phyloP scores from a whole-genome alignment of 176 grass and related monocot genomes.

The Bromus sterilis region DNA sequence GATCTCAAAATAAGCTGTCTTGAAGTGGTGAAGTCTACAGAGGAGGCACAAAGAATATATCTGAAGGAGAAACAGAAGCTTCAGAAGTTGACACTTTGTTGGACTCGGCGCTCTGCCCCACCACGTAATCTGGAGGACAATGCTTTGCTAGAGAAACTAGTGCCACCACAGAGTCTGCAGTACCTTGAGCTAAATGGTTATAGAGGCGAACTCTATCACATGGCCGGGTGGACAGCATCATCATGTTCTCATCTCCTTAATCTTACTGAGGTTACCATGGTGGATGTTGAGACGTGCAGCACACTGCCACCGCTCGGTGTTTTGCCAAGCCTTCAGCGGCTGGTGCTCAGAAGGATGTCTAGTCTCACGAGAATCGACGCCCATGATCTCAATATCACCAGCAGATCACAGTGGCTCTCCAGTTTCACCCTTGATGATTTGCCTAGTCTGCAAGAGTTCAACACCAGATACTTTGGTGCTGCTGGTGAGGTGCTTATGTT shows the following conservation, averaged over 20 bases:
- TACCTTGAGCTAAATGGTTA: not conserved
- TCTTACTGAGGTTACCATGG: not conserved
- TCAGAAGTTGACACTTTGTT: not conserved
- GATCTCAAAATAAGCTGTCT: not conserved
- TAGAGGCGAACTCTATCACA: too few species aligned
- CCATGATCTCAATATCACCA: not conserved
- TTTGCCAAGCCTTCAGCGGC: not conserved
- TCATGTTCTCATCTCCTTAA: not conserved
- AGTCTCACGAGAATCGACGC: not conserved
- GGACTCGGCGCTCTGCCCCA: rapidly evolving
- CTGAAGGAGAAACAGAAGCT: not conserved
- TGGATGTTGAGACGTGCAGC: not conserved
- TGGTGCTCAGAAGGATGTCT: not conserved
- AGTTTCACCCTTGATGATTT: not conserved
- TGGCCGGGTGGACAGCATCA: not conserved
- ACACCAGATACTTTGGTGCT: not conserved
- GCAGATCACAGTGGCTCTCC: not conserved
- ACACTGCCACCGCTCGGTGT: not conserved
- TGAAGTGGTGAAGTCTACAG: not conserved
- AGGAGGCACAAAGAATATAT: not conserved
- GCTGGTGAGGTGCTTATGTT: not conserved
- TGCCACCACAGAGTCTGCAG: not conserved
- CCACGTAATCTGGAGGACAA: not conserved
- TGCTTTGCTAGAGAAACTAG: not conserved
- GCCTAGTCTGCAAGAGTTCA: not conserved